Base-by-base conservation (phyloP, 2,329 filamentous ascomycete species). In the Cytospora piceicola region DNA sequence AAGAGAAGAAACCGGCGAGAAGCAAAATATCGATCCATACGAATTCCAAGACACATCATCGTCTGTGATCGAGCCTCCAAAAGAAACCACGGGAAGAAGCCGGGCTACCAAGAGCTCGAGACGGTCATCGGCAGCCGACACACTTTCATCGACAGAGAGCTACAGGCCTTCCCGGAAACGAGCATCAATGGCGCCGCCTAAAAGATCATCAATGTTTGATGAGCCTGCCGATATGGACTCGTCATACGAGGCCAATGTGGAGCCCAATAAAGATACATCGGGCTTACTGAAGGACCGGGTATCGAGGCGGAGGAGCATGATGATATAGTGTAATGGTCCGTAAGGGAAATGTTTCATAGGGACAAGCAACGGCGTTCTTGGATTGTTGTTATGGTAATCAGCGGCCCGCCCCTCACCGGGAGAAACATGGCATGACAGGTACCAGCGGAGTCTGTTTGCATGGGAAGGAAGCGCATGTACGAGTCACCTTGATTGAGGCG, bases 281-380 rank as follows among this genome's bases (percentile, higher is more conserved):
- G 62, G 42, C 17, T 14, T 36, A 34, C 17, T 53, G 15, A 70
- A 71, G 42, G 77, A 78, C 60, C 73, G 74, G 72, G 64, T 78
- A 72, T 79, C 80, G 65, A 78, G 85, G 71, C 77, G 85, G 69
- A 79, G 84, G 71, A 87, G 84, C 73, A 87, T 86, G 83, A 86
- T 88, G 84, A 74, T 87, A 56, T 68, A 53, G 66, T 59, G 27
- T 39, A 22, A 75, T 86, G 78, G 83, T 42, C 61, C 63, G 52
- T 57, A 5, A 39, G 9, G 34, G 17, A 36, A 60, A n/a, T 12
- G 27, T 46, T 15, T 17, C 36, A n/a, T 15, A 29, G 15, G 29
- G 36, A 30, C 56, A 54, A 58, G 53, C 34, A 63, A 55, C 20
- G 42, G 42, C 32, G 54, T 57, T 60, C 53, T 24, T 58, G 65